Conservation (phyloP, 116 monocot genomes). For the Cymodocea nodosa region DNA sequence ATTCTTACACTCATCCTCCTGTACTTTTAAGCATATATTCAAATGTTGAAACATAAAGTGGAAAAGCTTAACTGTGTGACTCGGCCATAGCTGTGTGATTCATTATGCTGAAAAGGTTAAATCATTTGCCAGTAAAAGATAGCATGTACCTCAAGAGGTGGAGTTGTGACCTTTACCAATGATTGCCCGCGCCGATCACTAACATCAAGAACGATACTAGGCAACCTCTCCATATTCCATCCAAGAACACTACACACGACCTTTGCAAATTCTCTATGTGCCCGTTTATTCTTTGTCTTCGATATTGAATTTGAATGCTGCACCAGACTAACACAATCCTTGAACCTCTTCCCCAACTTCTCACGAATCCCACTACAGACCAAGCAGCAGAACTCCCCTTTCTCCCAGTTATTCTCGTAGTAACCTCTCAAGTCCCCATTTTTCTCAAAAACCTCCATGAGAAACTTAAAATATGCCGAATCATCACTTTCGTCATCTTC, state of each 20-base stretch:
- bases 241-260: slow-evolving; percentile 49
- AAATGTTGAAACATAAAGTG: no score
- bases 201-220: slow-evolving; percentile 13
- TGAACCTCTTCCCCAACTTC: slow-evolving; percentile 33
- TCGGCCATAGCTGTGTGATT: not conserved
- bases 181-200: not conserved
- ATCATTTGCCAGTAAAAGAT: not conserved
- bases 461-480: slow-evolving; percentile 24
- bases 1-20: no score
- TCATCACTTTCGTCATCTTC: slow-evolving; percentile 8
- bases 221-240: slow-evolving; percentile 46
- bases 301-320: slow-evolving; percentile 44
- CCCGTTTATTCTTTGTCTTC: slow-evolving; percentile 28
- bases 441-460: slow-evolving; percentile 29
- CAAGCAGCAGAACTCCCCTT: slow-evolving; percentile 56
- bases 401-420: slow-evolving; percentile 34
- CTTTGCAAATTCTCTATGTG: slow-evolving; percentile 42
- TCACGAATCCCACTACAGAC: slow-evolving; percentile 38
- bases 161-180: not conserved
- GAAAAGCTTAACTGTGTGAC: no score
- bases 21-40: no score
- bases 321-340: slow-evolving; percentile 33
- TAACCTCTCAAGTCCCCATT: slow-evolving; percentile 35
- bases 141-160: not conserved
- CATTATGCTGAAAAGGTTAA: not conserved